These are phyloP conservation scores for Trametes hirsuta DNA, from an alignment of 1,284 basidiomycete genomes.

Conservation along the genomic window DNA sequence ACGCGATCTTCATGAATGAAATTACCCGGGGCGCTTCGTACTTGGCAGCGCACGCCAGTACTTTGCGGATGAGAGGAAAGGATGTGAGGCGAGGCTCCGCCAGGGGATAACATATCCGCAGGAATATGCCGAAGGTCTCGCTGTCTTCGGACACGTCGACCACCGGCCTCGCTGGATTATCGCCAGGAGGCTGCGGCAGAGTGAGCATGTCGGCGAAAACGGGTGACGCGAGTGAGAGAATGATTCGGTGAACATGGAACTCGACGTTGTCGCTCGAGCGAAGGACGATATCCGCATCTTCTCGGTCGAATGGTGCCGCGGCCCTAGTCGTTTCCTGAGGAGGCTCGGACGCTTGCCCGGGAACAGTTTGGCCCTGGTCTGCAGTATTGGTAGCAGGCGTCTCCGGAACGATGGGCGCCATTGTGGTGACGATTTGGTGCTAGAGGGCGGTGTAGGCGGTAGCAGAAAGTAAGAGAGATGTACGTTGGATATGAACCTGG, in stretches of 20 bases:
- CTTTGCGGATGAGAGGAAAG: conserved; percentile 24
- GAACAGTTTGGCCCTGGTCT: too few relatives aligned
- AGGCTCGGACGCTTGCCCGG: too few relatives aligned
- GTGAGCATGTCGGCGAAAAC: conserved; percentile 17
- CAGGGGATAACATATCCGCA: conserved; percentile 9
- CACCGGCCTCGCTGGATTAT: not conserved
- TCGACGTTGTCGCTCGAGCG: conserved; percentile 28
- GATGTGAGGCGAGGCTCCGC: not conserved
- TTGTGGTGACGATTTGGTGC: too few relatives aligned
- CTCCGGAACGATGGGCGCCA: too few relatives aligned
- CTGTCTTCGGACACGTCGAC: not conserved
- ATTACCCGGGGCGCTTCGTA: conserved; percentile 1
- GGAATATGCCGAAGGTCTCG: not conserved
- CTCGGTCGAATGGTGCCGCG: conserved; percentile 3
- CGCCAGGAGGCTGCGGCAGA: conserved; percentile 8
- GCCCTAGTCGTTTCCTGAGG: not conserved
- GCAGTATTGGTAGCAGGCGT: too few relatives aligned
- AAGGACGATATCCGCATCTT: conserved; percentile 35
- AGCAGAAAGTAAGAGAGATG: too few relatives aligned
- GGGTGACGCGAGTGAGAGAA: conserved; percentile 27
- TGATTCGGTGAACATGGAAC: conserved; percentile 22
- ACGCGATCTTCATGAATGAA: not conserved
- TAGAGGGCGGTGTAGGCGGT: too few relatives aligned
- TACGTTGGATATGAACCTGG: too few relatives aligned
- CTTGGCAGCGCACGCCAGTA: conserved; percentile 39